Evolutionary conservation across 768 basidiomycete genomes (phyloP).

Genomic region (Hebeloma cylindrosporum): DNA sequence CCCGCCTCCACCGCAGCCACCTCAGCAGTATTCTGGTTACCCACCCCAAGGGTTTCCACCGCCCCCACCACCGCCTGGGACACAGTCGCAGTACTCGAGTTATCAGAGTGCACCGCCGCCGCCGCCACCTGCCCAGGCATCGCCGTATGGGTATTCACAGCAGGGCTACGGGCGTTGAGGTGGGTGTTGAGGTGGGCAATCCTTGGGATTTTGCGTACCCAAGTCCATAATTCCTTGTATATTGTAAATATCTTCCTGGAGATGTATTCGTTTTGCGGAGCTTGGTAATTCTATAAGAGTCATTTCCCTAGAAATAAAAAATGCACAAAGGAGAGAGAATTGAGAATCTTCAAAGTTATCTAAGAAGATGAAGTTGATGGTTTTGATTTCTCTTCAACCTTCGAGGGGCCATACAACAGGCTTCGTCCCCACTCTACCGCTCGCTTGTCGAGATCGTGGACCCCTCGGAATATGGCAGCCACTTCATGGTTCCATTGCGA

Average conservation of each 20-base stretch:
- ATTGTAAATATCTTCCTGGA: too few species aligned
- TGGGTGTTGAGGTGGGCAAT: background rate
- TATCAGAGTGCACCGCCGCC: constrained; percentile 21
- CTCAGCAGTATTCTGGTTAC: constrained; percentile 9
- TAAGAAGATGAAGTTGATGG: constrained; percentile 3
- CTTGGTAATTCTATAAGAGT: too few species aligned
- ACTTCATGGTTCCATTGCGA: constrained; percentile 61
- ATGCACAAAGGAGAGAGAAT: too few species aligned
- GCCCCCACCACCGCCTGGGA: constrained; percentile 20
- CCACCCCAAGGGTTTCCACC: constrained; percentile 22
- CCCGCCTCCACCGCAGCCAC: constrained; percentile 15
- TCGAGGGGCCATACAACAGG: constrained; percentile 41
- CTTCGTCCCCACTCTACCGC: constrained; percentile 47
- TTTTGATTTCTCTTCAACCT: constrained; percentile 5
- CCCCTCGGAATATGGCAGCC: constrained; percentile 42
- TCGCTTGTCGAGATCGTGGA: constrained; percentile 46
- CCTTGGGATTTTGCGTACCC: background rate
- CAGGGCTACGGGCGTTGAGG: constrained; percentile 24
- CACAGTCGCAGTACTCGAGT: constrained; percentile 19
- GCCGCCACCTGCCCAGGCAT: constrained; percentile 17
- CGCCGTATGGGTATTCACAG: constrained; percentile 24
- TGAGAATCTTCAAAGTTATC: too few species aligned
- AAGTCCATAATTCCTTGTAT: too few species aligned
- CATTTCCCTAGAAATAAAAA: too few species aligned
- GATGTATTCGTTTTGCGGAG: too few species aligned